Conservation (phyloP, 2,329 filamentous ascomycete genomes). For the Fulvia fulva region DNA sequence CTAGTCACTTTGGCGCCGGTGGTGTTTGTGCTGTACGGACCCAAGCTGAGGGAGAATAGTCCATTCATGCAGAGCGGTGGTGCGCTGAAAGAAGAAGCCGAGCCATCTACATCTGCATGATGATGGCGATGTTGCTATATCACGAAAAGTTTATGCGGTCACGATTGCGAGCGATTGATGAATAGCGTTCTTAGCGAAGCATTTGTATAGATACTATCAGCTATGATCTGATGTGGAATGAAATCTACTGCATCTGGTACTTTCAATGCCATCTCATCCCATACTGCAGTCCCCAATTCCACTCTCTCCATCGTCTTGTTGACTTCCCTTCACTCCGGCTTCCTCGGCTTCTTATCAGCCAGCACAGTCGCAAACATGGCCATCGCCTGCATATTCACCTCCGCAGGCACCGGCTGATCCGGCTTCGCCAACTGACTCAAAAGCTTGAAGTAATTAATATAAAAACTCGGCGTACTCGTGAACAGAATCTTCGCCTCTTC, state of each 20-base stretch:
- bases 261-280: neutral
- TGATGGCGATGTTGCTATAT: neutral
- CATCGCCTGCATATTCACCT: slow-evolving; percentile 50
- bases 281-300: neutral
- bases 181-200: neutral
- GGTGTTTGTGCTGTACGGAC: slow-evolving; percentile 38
- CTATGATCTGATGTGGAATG: neutral
- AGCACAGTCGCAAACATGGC: slow-evolving; percentile 48
- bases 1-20: slow-evolving; percentile 44
- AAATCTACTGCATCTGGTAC: neutral
- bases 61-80: slow-evolving; percentile 31
- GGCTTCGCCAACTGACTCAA: slow-evolving; percentile 44
- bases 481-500: slow-evolving; percentile 55
- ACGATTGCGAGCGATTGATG: neutral
- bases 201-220: neutral
- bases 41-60: slow-evolving; percentile 30
- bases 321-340: slow-evolving; percentile 24
- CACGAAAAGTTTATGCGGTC: neutral
- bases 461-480: slow-evolving; percentile 55
- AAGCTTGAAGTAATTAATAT: slow-evolving; percentile 56
- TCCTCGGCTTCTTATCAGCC: slow-evolving; percentile 38
- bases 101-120: neutral
- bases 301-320: neutral
- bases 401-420: slow-evolving; percentile 45
- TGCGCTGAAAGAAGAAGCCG: neutral